Conservation (phyloP, 2,329 filamentous ascomycete species). For the Fusarium praegraminearum region DNA sequence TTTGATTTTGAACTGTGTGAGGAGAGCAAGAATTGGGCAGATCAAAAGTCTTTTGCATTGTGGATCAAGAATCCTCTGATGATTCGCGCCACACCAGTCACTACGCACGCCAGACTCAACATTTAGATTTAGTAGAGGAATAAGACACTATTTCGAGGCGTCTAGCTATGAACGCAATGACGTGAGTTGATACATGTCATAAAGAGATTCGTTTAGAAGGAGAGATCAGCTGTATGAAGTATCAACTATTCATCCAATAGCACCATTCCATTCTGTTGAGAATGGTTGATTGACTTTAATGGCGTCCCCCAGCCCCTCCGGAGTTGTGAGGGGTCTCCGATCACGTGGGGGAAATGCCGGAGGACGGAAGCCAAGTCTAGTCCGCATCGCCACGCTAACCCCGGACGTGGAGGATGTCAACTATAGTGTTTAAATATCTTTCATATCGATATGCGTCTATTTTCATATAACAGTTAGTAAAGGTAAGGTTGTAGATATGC, state of each 20-base stretch:
- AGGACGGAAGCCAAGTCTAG: background rate
- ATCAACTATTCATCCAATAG: background rate
- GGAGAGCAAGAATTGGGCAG: background rate
- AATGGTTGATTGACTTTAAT: background rate
- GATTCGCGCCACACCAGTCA: background rate
- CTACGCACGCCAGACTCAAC: background rate
- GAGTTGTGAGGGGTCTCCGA: conserved; percentile 17
- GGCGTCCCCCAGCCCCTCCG: background rate
- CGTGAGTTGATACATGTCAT: background rate
- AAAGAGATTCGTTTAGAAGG: background rate
- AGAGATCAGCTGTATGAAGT: accelerated
- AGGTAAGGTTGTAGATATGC: accelerated
- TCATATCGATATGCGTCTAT: accelerated
- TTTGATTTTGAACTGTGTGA: conserved; percentile 20
- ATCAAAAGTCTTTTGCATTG: conserved; percentile 12
- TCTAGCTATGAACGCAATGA: background rate
- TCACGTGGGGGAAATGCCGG: conserved; percentile 17
- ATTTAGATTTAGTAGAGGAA: background rate
- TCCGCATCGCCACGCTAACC: conserved; percentile 8
- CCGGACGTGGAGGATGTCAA: background rate
- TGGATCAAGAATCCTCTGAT: conserved; percentile 24
- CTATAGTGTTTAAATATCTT: background rate
- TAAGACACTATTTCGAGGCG: background rate
- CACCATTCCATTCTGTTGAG: background rate
- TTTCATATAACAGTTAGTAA: accelerated